Conservation (phyloP, 352 stramenopile species). For the Blastocystis sp. region DNA sequence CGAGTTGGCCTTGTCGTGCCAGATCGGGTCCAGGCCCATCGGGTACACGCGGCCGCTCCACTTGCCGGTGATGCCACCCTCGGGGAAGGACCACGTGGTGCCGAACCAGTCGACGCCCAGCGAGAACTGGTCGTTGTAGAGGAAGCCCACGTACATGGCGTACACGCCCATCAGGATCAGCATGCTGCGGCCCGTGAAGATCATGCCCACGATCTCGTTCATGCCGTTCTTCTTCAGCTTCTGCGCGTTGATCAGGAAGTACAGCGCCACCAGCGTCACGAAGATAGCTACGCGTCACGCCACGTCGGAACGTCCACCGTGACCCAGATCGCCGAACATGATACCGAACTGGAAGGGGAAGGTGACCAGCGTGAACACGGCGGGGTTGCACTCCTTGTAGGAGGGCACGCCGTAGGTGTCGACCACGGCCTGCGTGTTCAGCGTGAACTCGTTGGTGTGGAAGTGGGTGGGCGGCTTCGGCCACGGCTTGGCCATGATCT, state of each 20-base stretch:
- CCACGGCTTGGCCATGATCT: constrained; percentile 89
- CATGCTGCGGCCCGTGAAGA: constrained; percentile 85
- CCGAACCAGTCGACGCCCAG: constrained; percentile 93
- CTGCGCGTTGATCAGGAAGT: constrained; percentile 89
- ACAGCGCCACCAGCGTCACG: constrained; percentile 87
- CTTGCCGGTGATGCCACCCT: constrained; percentile 77
- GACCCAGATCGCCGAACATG: constrained; percentile 98
- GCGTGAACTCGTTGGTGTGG: constrained; percentile 97
- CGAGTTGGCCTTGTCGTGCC: constrained; percentile 93
- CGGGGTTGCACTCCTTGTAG: constrained; percentile 96
- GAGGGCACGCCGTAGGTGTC: constrained; percentile 96
- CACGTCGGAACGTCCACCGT: constrained; percentile 75
- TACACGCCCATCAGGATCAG: constrained; percentile 96
- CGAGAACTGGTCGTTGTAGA: constrained; percentile 99
- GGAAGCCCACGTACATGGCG: constrained; percentile 91
- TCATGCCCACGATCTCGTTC: constrained; percentile 71
- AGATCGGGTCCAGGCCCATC: constrained; percentile 94
- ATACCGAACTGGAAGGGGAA: constrained; percentile 99
- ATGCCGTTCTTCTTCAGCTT: constrained; percentile 73
- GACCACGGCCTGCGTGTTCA: constrained; percentile 94
- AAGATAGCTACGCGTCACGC: constrained; percentile 74
- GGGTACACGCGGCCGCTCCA: constrained; percentile 88
- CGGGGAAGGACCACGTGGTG: constrained; percentile 85
- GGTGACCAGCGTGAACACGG: constrained; percentile 94
- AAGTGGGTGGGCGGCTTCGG: constrained; percentile 94